Conservation (phyloP, 108 stramenopile genomes). For the Cyclotella choctawhatcheeana region DNA sequence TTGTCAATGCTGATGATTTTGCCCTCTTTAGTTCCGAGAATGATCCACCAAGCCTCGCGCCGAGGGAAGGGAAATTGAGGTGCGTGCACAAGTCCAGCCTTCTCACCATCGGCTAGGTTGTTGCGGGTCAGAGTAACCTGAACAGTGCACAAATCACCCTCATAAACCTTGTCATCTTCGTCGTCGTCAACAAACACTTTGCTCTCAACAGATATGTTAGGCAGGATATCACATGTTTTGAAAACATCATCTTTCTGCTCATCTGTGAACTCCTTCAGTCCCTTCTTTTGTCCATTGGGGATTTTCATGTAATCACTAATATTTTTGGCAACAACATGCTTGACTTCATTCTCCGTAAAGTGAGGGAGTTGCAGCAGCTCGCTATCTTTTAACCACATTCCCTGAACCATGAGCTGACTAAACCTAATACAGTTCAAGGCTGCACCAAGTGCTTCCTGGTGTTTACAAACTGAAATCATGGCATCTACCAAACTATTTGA, state of each 20-base stretch:
- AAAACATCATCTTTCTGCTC: slow-evolving; percentile 88
- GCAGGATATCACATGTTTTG: slow-evolving; percentile 80
- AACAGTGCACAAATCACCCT: slow-evolving; percentile 95
- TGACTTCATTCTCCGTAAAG: slow-evolving; percentile 82
- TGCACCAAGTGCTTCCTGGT: slow-evolving; percentile 85
- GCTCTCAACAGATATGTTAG: slow-evolving; percentile 75
- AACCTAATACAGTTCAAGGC: slow-evolving; percentile 91
- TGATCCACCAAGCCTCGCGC: slow-evolving; percentile 96
- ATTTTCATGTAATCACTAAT: slow-evolving; percentile 80
- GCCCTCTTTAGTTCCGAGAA: slow-evolving; percentile 91
- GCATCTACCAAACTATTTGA: slow-evolving; percentile 92
- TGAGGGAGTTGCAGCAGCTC: slow-evolving; percentile 91
- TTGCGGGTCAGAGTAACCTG: slow-evolving; percentile 88
- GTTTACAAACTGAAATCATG: slow-evolving; percentile 95
- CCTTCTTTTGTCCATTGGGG: slow-evolving; percentile 84
- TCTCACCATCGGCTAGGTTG: slow-evolving; percentile 88
- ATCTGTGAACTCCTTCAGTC: slow-evolving; percentile 78
- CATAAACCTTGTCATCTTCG: slow-evolving; percentile 93
- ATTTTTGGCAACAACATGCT: slow-evolving; percentile 57
- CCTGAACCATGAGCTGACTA: slow-evolving; percentile 93
- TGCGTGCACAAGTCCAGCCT: slow-evolving; percentile 91
- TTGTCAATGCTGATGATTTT: slow-evolving; percentile 94
- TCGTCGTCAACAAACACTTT: slow-evolving; percentile 97
- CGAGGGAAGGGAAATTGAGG: slow-evolving; percentile 90
- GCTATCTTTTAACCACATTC: slow-evolving; percentile 89